Base-by-base conservation (phyloP, 805 yeast genomes). In the Saccharomycopsis oosterbeekiorum region DNA sequence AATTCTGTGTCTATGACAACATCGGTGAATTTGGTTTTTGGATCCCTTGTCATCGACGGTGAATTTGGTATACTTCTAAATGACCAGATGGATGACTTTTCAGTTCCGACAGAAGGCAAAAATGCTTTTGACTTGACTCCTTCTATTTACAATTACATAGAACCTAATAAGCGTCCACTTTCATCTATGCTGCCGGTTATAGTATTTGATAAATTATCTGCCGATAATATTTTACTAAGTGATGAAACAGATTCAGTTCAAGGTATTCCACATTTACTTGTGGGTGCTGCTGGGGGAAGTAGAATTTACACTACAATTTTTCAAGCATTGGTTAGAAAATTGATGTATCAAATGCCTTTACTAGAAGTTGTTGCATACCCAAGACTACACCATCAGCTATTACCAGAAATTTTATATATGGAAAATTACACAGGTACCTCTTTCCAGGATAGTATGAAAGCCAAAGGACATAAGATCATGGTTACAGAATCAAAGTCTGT, bases 211-310 rank as follows among this genome's bases (percentile, higher is more conserved):
- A 76, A 74, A 62, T 24, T 17, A 15, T 19, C 59, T 2, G 14
- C 6, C 5, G 60, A 37, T n/a, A 14, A 12, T 2, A 9, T 4
- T 37, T 17, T 19, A 10, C 41, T 1, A 6, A 42, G 9, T 14
- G 21, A 56, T 4, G 26, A 40, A n/a, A n/a, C 21, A 24, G 40
- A 29, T 2, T 17, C 41, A 11, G 34, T 41, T 8, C 12, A 75
- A 58, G 80, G 80, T 4, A 67, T 69, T 9, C 83, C 87, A 0
- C 91, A 86, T 66, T 70, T 88, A 29, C 81, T 87, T 4, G 79
- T 93, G 62, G 98, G 97, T 0, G 94, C 97, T 0, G 96, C 97
- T 1, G 99, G 99, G 10, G 98, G 98, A 0, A 86, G 94, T 6
- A 76, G 94, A 60, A 93, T 93, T 58, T 78, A 88, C 14, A 89